Percentiles rank a stretch among this genome's conserved stretches.
Evolutionary conservation across 306 rosid genomes (phyloP).

Genomic region (Vigna unguiculata): DNA sequence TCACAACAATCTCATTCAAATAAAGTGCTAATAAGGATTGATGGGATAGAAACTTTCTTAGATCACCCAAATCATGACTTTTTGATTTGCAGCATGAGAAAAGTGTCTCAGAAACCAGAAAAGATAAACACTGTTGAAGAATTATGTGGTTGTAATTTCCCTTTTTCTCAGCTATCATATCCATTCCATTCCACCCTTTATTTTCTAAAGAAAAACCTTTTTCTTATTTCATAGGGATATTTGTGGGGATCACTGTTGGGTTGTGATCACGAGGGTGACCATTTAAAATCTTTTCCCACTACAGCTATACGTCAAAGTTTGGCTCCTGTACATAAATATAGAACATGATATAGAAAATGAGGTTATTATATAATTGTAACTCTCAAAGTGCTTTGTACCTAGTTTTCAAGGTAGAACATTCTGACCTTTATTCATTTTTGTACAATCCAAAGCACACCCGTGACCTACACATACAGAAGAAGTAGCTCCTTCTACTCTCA

Average conservation of each 20-base stretch:
- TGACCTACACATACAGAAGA: conserved; percentile 53
- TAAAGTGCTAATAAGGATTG: conserved; percentile 28
- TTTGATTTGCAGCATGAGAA: conserved; percentile 37
- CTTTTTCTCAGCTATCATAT: conserved; percentile 27
- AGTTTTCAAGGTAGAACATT: conserved; percentile 67
- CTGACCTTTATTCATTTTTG: conserved; percentile 62
- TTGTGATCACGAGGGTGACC: conserved; percentile 54
- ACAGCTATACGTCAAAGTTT: conserved; percentile 45
- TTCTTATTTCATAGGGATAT: conserved; percentile 32
- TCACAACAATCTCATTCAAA: conserved; percentile 30
- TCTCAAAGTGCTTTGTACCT: conserved; percentile 37
- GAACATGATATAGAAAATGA: conserved; percentile 38
- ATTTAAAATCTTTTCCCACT: conserved; percentile 38
- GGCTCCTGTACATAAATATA: conserved; percentile 16
- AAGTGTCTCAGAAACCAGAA: conserved; percentile 38
- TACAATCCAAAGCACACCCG: conserved; percentile 69
- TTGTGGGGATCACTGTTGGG: conserved; percentile 50
- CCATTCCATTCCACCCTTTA: conserved; percentile 22
- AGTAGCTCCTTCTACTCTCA: conserved; percentile 43
- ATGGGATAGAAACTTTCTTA: conserved; percentile 43
- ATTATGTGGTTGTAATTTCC: conserved; percentile 36
- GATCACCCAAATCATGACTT: conserved; percentile 44
- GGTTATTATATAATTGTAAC: conserved; percentile 27
- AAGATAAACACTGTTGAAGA: conserved; percentile 45
- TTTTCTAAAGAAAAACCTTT: conserved; percentile 16